Base-by-base conservation (phyloP, 1,284 basidiomycete genomes). In the Fomes fomentarius region DNA sequence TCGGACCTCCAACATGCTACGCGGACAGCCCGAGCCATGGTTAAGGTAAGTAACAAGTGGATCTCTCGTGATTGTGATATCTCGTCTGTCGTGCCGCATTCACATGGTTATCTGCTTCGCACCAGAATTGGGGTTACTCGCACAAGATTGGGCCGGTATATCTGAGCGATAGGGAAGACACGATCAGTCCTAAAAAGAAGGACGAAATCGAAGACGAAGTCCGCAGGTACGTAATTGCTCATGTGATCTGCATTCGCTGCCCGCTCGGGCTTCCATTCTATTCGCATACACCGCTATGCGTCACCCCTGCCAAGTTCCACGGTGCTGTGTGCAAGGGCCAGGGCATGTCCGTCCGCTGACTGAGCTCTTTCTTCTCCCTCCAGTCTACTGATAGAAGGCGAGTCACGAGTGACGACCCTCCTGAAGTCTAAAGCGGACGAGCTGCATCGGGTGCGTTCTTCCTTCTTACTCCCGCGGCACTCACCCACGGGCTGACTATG, bases 131-230 rank as follows among this genome's bases (percentile, higher is more conserved):
- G 84, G 95, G 95, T 1, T 96, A 92, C 72, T 95, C 93, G 26
- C 76, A 80, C 35, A 92, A 86, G 72, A 81, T 96, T 50, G 94
- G 94, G 0, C 88, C 91, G 8, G 87, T 95, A 1, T 91, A 83
- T 69, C 89, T 89, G 68, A 87, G 82, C 60, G 86, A 91, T 57
- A 81, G 84, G 60, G 81, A 86, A 59, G 83, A 84, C 30, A 77
- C 78, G 22, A 77, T 93, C 43, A 92, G 91, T 63, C 78, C 89
- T 2, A 78, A 81, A 53, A 88, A 87, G 70, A 86, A 84, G 69
- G 87, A 92, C 68, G 80, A 88, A 69, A 94, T 96, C 51, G 94
- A 96, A 73, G 78, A 81, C 51, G 94, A 96, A 75, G 85, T 95
- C 43, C 77, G 84, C 61, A 80, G 73, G 92, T 94, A 69, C 71